Conservation (phyloP, 163 green algal genomes). For the Scenedesmus sp. region DNA sequence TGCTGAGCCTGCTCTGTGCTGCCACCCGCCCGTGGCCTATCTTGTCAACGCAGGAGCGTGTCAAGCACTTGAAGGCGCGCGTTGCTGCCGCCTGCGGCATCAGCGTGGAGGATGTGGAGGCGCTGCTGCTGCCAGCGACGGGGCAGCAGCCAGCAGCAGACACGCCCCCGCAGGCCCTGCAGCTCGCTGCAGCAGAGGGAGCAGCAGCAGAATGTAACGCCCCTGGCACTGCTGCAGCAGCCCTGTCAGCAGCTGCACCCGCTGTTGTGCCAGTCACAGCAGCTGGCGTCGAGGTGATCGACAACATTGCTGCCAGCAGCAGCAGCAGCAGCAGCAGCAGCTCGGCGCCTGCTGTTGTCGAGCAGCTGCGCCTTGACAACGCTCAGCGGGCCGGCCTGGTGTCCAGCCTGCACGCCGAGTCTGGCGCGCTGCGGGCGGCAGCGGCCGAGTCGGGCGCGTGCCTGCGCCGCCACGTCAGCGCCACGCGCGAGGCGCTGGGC, state of each 20-base stretch:
- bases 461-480: not conserved
- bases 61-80: conserved; percentile 33
- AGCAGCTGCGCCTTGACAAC: conserved; percentile 11
- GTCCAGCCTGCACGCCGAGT: not conserved
- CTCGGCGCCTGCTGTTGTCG: not conserved
- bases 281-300: too few species aligned
- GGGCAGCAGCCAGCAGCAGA: conserved; percentile 1
- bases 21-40: not conserved
- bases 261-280: not conserved
- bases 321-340: conserved; percentile 12
- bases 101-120: not conserved
- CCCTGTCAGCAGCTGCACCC: not conserved
- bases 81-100: conserved; percentile 4
- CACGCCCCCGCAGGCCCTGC: not conserved
- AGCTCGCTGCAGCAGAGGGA: not conserved
- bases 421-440: too few species aligned
- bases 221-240: not conserved
- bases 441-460: not conserved
- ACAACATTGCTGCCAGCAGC: not conserved
- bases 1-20: not conserved
- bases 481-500: not conserved
- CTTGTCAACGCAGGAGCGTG: not conserved
- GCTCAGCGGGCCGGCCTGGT: conserved; percentile 20
- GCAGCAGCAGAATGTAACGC: not conserved
- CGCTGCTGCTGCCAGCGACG: not conserved